phyloP scores from a whole-genome alignment of 2,329 filamentous ascomycete species.

The Xylariaceae sp. region DNA sequence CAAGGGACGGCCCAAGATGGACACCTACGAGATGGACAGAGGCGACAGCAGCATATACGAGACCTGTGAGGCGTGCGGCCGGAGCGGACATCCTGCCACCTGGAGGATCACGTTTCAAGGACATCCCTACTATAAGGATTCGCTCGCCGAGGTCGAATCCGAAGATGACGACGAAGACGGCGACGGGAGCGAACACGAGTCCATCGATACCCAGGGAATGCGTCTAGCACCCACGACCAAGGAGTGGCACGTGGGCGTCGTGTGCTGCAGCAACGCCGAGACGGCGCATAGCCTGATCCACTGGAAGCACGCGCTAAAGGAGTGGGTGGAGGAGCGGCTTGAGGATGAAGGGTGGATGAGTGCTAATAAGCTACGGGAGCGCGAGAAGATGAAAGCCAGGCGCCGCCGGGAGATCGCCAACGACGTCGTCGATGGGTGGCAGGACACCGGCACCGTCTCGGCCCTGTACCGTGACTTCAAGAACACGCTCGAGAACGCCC shows the following conservation, averaged over 20 bases:
- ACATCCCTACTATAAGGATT: slow-evolving; percentile 65
- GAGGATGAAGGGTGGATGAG: slow-evolving; percentile 59
- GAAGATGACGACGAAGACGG: slow-evolving; percentile 39
- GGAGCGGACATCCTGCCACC: slow-evolving; percentile 68
- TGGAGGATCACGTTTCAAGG: slow-evolving; percentile 66
- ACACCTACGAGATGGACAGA: slow-evolving; percentile 48
- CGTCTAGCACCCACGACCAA: slow-evolving; percentile 41
- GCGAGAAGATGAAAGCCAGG: slow-evolving; percentile 63
- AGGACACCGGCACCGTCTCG: slow-evolving; percentile 58
- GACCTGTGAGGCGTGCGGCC: slow-evolving; percentile 72
- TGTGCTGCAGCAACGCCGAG: slow-evolving; percentile 57
- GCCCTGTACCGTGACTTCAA: slow-evolving; percentile 69
- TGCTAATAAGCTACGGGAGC: slow-evolving; percentile 59
- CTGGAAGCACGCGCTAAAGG: slow-evolving; percentile 75
- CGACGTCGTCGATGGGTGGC: slow-evolving; percentile 67
- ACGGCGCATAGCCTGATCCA: slow-evolving; percentile 74
- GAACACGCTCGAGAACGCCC: slow-evolving; percentile 60
- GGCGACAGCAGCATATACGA: slow-evolving; percentile 43
- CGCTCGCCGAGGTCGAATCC: slow-evolving; percentile 64
- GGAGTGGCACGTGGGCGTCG: slow-evolving; percentile 43
- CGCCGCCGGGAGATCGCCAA: slow-evolving; percentile 64
- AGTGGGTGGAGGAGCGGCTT: slow-evolving; percentile 69
- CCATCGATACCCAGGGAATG: slow-evolving; percentile 46
- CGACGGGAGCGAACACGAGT: slow-evolving; percentile 28
- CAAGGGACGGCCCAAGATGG: slow-evolving; percentile 65